Evolutionary conservation across 352 stramenopile species (phyloP).

Genomic region (Blastocystis sp.): DNA sequence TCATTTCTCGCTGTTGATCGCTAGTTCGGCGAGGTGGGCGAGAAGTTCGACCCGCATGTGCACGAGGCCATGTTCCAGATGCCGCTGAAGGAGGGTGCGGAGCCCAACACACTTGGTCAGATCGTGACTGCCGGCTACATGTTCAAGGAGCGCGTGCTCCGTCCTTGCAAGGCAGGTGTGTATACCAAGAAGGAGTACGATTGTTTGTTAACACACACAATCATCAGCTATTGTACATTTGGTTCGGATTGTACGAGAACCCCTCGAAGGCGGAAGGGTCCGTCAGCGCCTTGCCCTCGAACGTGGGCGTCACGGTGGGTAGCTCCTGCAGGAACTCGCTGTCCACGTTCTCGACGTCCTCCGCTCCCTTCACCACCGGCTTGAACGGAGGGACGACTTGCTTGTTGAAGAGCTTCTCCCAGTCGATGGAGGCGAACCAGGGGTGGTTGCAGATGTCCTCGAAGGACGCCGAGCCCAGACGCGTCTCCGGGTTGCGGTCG

Average conservation of each 20-base stretch:
- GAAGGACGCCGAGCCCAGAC: constrained; percentile 58
- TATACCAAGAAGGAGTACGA: not conserved
- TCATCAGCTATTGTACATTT: not conserved
- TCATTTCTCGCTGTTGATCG: not conserved
- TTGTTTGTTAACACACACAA: not conserved
- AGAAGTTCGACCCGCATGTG: constrained; percentile 26
- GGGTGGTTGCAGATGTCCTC: not conserved
- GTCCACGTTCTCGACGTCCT: constrained; percentile 65
- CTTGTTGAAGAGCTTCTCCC: constrained; percentile 16
- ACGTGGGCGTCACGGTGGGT: constrained; percentile 66
- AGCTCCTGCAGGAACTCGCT: constrained; percentile 76
- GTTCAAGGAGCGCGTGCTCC: constrained; percentile 44
- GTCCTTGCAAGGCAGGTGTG: constrained; percentile 49
- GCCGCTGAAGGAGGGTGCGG: not conserved
- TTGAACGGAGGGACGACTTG: not conserved
- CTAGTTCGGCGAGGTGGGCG: constrained; percentile 14
- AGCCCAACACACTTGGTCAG: constrained; percentile 25
- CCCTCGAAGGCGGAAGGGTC: constrained; percentile 78
- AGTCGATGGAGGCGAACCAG: not conserved
- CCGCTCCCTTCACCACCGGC: constrained; percentile 71
- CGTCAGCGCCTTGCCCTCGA: constrained; percentile 59
- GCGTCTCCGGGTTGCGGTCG: constrained; percentile 51
- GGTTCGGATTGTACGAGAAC: constrained; percentile 71
- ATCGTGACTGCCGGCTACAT: constrained; percentile 37
- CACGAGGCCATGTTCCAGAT: constrained; percentile 54